A percentile compares a stretch with the other conserved stretches of the same genome.
Conservation (phyloP, 1,284 basidiomycete genomes). For the Trichosporon ovoides region DNA sequence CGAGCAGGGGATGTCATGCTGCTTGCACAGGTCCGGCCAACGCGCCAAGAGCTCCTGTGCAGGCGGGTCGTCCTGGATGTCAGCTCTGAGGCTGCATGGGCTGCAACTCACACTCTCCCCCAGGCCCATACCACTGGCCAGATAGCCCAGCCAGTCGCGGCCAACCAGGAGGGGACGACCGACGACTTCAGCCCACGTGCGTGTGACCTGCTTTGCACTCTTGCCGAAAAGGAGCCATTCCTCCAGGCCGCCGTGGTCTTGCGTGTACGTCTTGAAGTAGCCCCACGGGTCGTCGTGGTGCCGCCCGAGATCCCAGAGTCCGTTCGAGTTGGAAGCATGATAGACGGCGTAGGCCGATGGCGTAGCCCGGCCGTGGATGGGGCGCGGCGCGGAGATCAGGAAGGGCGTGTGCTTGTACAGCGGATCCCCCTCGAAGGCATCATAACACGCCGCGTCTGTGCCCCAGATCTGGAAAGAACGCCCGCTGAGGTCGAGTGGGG, state of each 20-base stretch:
- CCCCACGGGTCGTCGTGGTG: conserved; percentile 50
- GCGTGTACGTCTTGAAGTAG: conserved; percentile 47
- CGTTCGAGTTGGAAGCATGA: conserved; percentile 47
- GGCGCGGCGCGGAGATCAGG: conserved; percentile 41
- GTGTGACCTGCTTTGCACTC: conserved; percentile 39
- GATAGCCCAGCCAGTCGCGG: conserved; percentile 50
- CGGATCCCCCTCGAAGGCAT: conserved; percentile 48
- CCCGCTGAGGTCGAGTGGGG: conserved; percentile 45
- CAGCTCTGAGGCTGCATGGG: background rate
- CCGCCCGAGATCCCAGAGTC: conserved; percentile 47
- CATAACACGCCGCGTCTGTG: conserved; percentile 48
- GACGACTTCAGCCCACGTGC: conserved; percentile 42
- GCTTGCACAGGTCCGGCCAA: conserved; percentile 48
- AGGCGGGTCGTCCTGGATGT: conserved; percentile 40
- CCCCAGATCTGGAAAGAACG: conserved; percentile 42
- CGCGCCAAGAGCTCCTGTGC: conserved; percentile 48
- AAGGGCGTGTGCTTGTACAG: conserved; percentile 52
- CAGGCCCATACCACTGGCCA: conserved; percentile 48
- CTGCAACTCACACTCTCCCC: conserved; percentile 36
- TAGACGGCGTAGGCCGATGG: conserved; percentile 47
- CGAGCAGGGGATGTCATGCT: conserved; percentile 50
- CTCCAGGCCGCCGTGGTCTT: conserved; percentile 49
- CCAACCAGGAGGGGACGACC: conserved; percentile 46
- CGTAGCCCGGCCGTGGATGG: conserved; percentile 23
- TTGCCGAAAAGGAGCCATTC: conserved; percentile 48